Base-by-base conservation (phyloP, 2,329 filamentous ascomycete genomes). In the Penicillium verrucosum region DNA sequence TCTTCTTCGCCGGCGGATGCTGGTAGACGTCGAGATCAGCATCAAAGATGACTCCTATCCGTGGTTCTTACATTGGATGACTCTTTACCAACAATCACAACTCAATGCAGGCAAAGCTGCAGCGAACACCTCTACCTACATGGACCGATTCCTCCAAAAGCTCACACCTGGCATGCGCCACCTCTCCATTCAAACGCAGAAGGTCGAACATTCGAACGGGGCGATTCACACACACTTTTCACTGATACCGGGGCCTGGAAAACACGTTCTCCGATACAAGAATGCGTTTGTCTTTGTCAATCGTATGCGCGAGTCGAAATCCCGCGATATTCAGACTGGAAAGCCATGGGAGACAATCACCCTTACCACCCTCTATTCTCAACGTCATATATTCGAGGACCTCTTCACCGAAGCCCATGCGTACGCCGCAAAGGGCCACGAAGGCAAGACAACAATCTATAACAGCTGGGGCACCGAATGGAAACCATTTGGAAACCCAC, bases 41-140 rank as follows among this genome's bases (percentile, higher is more conserved):
- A 89, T 91, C 70, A 90, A 93, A 68, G 94, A 99, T 76, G 86
- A 91, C 43, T 92, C 93, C 1, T 99, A 97, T 72, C 87, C 87
- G 40, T 97, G 92, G 93, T 86, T 99, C 41, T 82, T 99, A 10
- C 88, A 92, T 62, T 99, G 94, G 92, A 89, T 99, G 73, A 92
- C 92, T 7, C 83, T 90, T 54, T 90, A 91, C 62, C 90, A 92
- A 50, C 82, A 86, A 53, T 69, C 78, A 68, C 65, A 89, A 81
- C 59, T 88, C 37, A 67, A 63, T 85, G 58, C 79, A 77, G 56
- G 88, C 80, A 50, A 79, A 76, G 36, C 80, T 68, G 57, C 72
- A 48, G 66, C 75, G 57, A 70, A 69, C 63, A 69, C 71, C 66
- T 62, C 80, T 36, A 66, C 72, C 36, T 69, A 81, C 1, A 62